Percentiles rank a stretch among this genome's conserved stretches.
These are phyloP conservation scores for Neoarthrinium moseri DNA, from an alignment of 2,329 filamentous ascomycete genomes.

Conservation along the genomic window DNA sequence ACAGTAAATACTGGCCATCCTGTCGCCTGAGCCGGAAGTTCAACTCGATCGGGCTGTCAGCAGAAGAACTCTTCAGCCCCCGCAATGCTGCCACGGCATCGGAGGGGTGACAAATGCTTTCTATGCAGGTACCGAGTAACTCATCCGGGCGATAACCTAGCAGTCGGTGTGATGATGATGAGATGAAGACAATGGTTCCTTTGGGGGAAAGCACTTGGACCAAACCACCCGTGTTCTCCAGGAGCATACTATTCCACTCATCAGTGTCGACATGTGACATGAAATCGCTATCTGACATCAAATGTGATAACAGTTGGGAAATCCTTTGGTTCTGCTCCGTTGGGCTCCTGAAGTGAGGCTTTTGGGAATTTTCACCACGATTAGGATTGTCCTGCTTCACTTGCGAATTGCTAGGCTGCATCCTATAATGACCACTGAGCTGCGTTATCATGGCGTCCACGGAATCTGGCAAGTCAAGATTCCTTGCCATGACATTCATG, in stretches of 20 bases:
- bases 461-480: slow-evolving; percentile 18
- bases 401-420: background rate
- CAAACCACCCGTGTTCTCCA: slow-evolving; percentile 87
- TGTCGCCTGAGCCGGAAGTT: background rate
- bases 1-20: background rate
- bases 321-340: background rate
- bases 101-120: background rate
- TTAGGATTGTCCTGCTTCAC: background rate
- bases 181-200: slow-evolving; percentile 83
- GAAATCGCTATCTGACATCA: background rate
- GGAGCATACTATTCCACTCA: slow-evolving; percentile 82
- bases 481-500: slow-evolving; percentile 75
- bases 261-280: slow-evolving; percentile 57
- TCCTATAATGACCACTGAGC: background rate
- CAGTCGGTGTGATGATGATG: slow-evolving; percentile 60
- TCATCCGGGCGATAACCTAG: background rate
- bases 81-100: background rate
- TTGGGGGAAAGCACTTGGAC: slow-evolving; percentile 87
- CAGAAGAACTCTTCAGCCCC: background rate
- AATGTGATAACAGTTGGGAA: no score
- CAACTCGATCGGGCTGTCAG: background rate
- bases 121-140: background rate
- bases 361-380: background rate
- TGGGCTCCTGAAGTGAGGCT: background rate
- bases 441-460: background rate